Base-by-base conservation (phyloP, 2,329 filamentous ascomycete genomes). In the Aureobasidium lini region DNA sequence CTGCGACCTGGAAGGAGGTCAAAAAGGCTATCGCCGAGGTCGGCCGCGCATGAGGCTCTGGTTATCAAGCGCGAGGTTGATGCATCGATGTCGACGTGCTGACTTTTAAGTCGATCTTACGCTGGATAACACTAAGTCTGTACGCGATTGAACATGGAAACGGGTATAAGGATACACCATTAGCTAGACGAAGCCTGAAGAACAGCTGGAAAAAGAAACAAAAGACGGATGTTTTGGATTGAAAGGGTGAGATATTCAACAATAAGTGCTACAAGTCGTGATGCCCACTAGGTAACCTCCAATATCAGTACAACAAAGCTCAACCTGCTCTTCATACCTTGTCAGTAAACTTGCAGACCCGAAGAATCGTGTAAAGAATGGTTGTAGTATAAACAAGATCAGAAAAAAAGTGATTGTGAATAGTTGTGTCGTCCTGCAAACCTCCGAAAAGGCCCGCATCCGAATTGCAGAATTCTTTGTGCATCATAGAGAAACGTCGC, bases 391-490 rank as follows among this genome's bases (percentile, higher is more conserved):
- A 15, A 34, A 29, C 13, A 18, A 39, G 16, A 39, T 57, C 53
- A 57, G 53, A 57, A 2, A 37, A 37, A 46, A 47, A 47, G 53
- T 57, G 53, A 57, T 57, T 57, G 53, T 57, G 53, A 57, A 57
- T 46, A 57, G 53, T 57, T 57, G 2, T 57, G 53, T 57, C 53
- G 53, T 29, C 53, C 11, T 57, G 53, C 53, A n/a, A 8, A 5
- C 42, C 47, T 44, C 53, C 53, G 42, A 47, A 23, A 57, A 34
- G 47, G 42, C 13, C 42, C 16, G 42, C 31, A 42, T 58, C 23
- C 54, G 54, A 58, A 58, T 58, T 58, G 54, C 54, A 58, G 54
- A 58, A 58, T 58, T 58, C 54, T 58, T 58, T 58, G 34, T 58
- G 43, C 54, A 58, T 58, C 54, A 58, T 58, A 2, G 2, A 31